A percentile compares a stretch with the other conserved stretches of the same genome.
Conservation (phyloP, 148 eudicot genomes). For the Selenicereus undatus region DNA sequence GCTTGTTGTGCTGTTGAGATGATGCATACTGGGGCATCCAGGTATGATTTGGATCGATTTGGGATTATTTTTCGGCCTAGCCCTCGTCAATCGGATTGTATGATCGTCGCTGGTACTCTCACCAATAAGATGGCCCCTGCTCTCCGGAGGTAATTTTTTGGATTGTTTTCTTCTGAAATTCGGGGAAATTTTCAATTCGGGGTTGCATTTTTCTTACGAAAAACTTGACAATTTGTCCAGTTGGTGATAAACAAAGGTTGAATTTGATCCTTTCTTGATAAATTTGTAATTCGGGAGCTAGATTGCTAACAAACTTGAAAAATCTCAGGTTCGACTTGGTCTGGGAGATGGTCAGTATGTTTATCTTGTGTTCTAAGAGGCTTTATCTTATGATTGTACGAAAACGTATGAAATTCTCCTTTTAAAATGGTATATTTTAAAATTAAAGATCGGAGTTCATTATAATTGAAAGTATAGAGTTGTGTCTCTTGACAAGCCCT, state of each 20-base stretch:
- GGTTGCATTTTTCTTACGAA: too few species aligned
- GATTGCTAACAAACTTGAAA: too few species aligned
- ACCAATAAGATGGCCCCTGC: conserved; percentile 93
- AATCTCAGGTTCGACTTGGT: too few species aligned
- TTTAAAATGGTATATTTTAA: background rate
- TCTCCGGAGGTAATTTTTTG: conserved; percentile 49
- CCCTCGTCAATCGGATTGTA: conserved; percentile 89
- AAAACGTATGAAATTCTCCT: background rate
- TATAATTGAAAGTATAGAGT: background rate
- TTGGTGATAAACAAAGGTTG: too few species aligned
- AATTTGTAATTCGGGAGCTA: too few species aligned
- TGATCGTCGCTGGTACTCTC: conserved; percentile 92
- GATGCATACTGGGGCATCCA: conserved; percentile 94
- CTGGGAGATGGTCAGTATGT: too few species aligned
- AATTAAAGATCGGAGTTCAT: background rate
- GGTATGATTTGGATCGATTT: conserved; percentile 83
- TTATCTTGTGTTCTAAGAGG: too few species aligned
- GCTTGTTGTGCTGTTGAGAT: conserved; percentile 96
- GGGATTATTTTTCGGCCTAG: conserved; percentile 90
- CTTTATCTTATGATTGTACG: too few species aligned
- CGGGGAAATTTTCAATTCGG: too few species aligned
- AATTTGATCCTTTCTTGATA: too few species aligned
- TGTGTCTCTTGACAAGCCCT: background rate
- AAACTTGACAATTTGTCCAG: too few species aligned
- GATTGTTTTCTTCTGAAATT: too few species aligned